A percentile compares a stretch with the other conserved stretches of the same genome.
phyloP scores from a whole-genome alignment of 495 filamentous ascomycete species.

The Lepraria neglecta region DNA sequence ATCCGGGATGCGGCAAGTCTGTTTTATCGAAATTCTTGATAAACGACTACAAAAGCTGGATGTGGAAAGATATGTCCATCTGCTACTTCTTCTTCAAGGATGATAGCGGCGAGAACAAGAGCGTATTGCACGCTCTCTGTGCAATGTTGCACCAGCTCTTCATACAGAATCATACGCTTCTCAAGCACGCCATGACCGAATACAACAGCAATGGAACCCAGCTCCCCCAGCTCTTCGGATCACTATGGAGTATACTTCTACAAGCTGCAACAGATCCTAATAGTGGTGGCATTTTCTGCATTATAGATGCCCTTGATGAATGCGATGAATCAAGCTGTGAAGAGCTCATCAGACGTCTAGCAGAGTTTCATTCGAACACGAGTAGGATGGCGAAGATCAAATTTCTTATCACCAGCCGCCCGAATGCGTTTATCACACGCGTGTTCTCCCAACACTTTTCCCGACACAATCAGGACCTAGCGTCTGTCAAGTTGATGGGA shows the following conservation, averaged over 20 bases:
- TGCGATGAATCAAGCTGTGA: conserved; percentile 28
- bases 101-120: conserved; percentile 42
- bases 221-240: conserved; percentile 20
- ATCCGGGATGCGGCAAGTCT: neutral
- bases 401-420: no score
- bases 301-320: conserved; percentile 43
- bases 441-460: no score
- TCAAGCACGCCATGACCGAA: conserved; percentile 27
- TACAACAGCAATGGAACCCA: conserved; percentile 18
- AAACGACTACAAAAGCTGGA: neutral
- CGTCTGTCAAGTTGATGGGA: no score
- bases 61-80: neutral
- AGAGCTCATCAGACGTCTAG: no score
- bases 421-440: no score
- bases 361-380: no score
- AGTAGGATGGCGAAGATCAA: no score
- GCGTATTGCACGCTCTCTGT: conserved; percentile 24
- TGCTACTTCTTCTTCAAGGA: conserved; percentile 56
- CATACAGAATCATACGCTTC: conserved; percentile 11
- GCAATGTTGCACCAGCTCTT: conserved; percentile 30
- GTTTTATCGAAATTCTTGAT: neutral
- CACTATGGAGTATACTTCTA: conserved; percentile 32
- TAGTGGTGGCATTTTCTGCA: conserved; percentile 30
- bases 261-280: conserved; percentile 22
- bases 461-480: no score